These are phyloP conservation scores for Fusarium circinatum DNA, from an alignment of 2,329 filamentous ascomycete genomes.

Conservation along the genomic window DNA sequence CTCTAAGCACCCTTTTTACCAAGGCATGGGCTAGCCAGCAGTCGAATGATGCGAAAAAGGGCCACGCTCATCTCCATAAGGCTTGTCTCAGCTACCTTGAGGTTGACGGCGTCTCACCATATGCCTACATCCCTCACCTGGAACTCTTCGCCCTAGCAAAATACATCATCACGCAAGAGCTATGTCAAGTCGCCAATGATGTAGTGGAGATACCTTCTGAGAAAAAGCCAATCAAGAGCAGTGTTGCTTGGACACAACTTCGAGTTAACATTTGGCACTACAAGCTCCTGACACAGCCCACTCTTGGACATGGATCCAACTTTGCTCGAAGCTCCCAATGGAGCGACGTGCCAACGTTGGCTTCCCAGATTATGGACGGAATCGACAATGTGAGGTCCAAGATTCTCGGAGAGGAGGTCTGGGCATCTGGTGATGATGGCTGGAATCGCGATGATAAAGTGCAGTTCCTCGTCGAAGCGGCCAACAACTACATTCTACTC, in stretches of 20 bases:
- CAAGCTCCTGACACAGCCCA: conserved; percentile 68
- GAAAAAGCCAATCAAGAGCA: conserved; percentile 55
- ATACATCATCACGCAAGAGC: conserved; percentile 54
- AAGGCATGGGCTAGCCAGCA: conserved; percentile 49
- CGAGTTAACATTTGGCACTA: conserved; percentile 78
- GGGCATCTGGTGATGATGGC: conserved; percentile 48
- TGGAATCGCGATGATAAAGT: conserved; percentile 65
- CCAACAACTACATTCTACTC: conserved; percentile 85
- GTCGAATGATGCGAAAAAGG: neutral
- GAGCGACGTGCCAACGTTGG: conserved; percentile 68
- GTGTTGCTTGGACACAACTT: conserved; percentile 70
- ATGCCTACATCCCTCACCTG: conserved; percentile 83
- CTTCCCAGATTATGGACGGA: conserved; percentile 58
- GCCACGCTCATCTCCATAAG: conserved; percentile 58
- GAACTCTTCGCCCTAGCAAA: conserved; percentile 84
- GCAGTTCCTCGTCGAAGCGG: conserved; percentile 82
- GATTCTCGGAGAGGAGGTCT: conserved; percentile 51
- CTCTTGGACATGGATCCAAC: conserved; percentile 62
- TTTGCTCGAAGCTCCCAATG: conserved; percentile 67
- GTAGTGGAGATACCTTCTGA: conserved; percentile 42
- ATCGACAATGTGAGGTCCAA: conserved; percentile 55
- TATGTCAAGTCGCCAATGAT: conserved; percentile 37
- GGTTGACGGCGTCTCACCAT: conserved; percentile 87
- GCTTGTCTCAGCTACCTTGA: conserved; percentile 75
- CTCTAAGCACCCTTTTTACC: conserved; percentile 53